Evolutionary conservation across 2,329 filamentous ascomycete genomes (phyloP), one percentile per base, ranked within the genome.

Genomic region (Purpureocillium takamizusanense): DNA sequence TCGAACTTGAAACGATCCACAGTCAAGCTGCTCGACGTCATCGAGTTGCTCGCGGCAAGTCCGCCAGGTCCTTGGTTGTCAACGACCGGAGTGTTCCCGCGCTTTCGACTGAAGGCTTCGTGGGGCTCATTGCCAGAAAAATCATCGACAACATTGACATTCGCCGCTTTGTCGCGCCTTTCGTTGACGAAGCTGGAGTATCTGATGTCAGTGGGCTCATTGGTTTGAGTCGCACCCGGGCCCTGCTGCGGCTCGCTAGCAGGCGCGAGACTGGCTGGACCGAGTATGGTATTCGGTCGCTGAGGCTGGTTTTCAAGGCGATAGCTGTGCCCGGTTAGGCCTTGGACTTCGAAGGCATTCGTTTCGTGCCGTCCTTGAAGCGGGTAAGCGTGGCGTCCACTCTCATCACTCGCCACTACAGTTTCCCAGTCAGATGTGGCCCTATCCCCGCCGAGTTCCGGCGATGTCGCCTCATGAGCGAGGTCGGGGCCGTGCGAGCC

Each of bases 1-100:
- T 72, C 68, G 42, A 69, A 72, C 35, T 57, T 56, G 51, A 72
- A 73, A 0, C 63, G 67, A 31, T 72, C 66, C 1, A 55, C 60
- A 18, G 57, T 59, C 3, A 52, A 51, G 17, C 57, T 58, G 42
- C 52, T 56, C 2, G 60, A 62, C 39, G 60, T 31, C 42, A 52
- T 48, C n/a, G 57, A 46, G 37, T 49, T 31, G 44, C 46, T 49
- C n/a, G 38, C 33, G 25, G 29, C 30, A 10, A 43, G 32, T 11
- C 42, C 41, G 28, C 27, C 41, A 11, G 29, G 21, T 25, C 21
- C 21, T 10, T 25, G 21, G 5, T 13, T 12, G 28, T 14, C 28
- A 30, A 12, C 7, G 5, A 12, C 11, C 28, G n/a, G 7, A 12
- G 33, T 7, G 33, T 15, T 28, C 33, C 41, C 11, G 30, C 37